Conservation (phyloP, 2,329 filamentous ascomycete genomes). For the Dothistroma septosporum region DNA sequence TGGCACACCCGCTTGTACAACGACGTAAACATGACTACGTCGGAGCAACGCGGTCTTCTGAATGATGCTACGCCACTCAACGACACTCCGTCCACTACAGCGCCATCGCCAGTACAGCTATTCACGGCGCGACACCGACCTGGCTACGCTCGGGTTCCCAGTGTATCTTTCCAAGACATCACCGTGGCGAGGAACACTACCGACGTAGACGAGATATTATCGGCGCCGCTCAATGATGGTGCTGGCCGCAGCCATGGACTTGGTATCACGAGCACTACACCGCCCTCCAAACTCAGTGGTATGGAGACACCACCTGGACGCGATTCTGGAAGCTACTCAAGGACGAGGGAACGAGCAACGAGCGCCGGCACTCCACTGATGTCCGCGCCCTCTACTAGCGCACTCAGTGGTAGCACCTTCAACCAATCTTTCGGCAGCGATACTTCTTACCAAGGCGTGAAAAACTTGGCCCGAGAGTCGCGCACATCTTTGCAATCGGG, state of each 20-base stretch:
- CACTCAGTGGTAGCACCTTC: constrained; percentile 26
- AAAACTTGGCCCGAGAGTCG: constrained; percentile 14
- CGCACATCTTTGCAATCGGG: constrained; percentile 25
- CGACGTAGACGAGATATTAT: constrained; percentile 30
- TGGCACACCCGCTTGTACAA: constrained; percentile 1
- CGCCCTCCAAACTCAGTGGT: constrained; percentile 6
- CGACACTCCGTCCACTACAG: constrained; percentile 1
- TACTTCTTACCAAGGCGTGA: constrained; percentile 11
- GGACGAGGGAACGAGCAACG: constrained; percentile 12
- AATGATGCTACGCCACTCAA: constrained; percentile 12
- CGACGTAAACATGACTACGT: constrained; percentile 15
- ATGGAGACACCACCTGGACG: constrained; percentile 22
- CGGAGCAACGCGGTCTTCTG: constrained; percentile 17
- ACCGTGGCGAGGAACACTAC: constrained; percentile 17
- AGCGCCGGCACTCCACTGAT: constrained; percentile 15
- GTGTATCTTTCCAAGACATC: constrained; percentile 34
- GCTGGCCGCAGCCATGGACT: constrained; percentile 30
- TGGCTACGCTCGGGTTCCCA: constrained; percentile 35
- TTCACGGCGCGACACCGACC: constrained; percentile 31
- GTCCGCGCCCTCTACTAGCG: constrained; percentile 25
- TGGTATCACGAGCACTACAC: constrained; percentile 31
- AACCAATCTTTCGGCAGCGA: constrained; percentile 16
- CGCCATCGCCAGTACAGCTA: constrained; percentile 4
- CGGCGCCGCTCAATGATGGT: constrained; percentile 7
- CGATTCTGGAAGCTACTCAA: constrained; percentile 15